Percentiles rank a stretch among this genome's conserved stretches.
These are phyloP conservation scores for Vitis hybrid DNA, from an alignment of 177 flowering plant genomes.

Conservation along the genomic window DNA sequence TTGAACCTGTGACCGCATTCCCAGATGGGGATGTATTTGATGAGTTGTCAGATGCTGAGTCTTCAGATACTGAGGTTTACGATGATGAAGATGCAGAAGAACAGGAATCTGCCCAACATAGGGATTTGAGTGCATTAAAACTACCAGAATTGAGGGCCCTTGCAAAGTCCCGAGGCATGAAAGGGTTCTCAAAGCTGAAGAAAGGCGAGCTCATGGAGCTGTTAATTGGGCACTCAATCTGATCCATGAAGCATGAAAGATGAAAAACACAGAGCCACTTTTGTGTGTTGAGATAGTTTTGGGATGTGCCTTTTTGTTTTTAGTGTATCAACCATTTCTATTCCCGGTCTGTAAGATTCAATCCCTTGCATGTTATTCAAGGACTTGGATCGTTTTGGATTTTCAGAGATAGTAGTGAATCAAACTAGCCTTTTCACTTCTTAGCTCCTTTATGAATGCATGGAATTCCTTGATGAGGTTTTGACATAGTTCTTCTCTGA, in stretches of 20 bases:
- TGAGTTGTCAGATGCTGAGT: conserved; percentile 26
- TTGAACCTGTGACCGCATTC: conserved; percentile 12
- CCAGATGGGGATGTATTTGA: conserved; percentile 22
- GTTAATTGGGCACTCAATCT: conserved; percentile 37
- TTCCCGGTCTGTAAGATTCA: background rate
- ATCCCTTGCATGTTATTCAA: background rate
- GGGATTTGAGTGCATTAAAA: conserved; percentile 62
- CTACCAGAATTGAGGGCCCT: conserved; percentile 65
- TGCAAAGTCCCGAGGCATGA: conserved; percentile 83
- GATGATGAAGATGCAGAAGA: conserved; percentile 24
- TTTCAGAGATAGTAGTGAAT: background rate
- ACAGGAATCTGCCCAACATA: conserved; percentile 12
- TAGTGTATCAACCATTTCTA: background rate
- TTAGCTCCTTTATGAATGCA: background rate
- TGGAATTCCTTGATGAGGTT: too few relatives aligned
- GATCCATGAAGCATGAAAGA: conserved; percentile 14
- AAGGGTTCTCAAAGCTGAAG: conserved; percentile 86
- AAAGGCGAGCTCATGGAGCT: conserved; percentile 67
- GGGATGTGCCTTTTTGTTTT: background rate
- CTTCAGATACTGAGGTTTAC: conserved; percentile 24
- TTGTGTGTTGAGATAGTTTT: background rate
- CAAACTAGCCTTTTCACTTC: background rate
- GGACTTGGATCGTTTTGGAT: background rate
- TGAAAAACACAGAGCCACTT: background rate
- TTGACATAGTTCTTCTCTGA: too few relatives aligned